Evolutionary conservation across 768 basidiomycete genomes (phyloP).

Genomic region (Mycena indigotica): DNA sequence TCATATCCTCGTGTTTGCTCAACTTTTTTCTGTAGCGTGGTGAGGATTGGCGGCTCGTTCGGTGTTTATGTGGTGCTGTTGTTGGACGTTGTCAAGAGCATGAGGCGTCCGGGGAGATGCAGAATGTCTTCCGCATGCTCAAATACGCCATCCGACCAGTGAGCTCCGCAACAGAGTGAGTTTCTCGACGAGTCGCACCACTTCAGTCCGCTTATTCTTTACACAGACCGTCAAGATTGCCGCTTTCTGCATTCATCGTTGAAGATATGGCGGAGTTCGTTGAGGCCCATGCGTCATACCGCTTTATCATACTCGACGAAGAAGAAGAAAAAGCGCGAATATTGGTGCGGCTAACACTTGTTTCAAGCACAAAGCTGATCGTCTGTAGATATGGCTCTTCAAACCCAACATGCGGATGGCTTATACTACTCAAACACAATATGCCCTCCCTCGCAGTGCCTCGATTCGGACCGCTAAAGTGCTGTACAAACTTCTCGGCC

Average conservation of each 20-base stretch:
- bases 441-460: slow-evolving; percentile 60
- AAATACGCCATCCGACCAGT: slow-evolving; percentile 85
- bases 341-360: slow-evolving; percentile 55
- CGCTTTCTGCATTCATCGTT: slow-evolving; percentile 86
- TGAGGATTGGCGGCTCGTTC: slow-evolving; percentile 65
- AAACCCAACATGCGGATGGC: slow-evolving; percentile 85
- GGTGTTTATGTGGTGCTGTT: slow-evolving; percentile 84
- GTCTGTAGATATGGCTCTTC: slow-evolving; percentile 85
- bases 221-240: slow-evolving; percentile 49
- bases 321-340: slow-evolving; percentile 80
- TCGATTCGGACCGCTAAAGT: slow-evolving; percentile 79
- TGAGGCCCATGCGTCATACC: slow-evolving; percentile 90
- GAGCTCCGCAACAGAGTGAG: slow-evolving; percentile 63
- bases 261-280: slow-evolving; percentile 91
- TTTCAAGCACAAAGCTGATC: background rate
- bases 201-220: background rate
- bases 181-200: slow-evolving; percentile 28
- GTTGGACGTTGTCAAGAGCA: slow-evolving; percentile 71
- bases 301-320: slow-evolving; percentile 87
- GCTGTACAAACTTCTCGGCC: slow-evolving; percentile 77
- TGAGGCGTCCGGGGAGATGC: slow-evolving; percentile 30
- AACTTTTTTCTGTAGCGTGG: slow-evolving; percentile 43
- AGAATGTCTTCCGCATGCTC: slow-evolving; percentile 65
- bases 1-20: slow-evolving; percentile 8
- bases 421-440: slow-evolving; percentile 60